phyloP scores from a whole-genome alignment of 352 stramenopile genomes.

The Thalassiosira livingstoniorum region DNA sequence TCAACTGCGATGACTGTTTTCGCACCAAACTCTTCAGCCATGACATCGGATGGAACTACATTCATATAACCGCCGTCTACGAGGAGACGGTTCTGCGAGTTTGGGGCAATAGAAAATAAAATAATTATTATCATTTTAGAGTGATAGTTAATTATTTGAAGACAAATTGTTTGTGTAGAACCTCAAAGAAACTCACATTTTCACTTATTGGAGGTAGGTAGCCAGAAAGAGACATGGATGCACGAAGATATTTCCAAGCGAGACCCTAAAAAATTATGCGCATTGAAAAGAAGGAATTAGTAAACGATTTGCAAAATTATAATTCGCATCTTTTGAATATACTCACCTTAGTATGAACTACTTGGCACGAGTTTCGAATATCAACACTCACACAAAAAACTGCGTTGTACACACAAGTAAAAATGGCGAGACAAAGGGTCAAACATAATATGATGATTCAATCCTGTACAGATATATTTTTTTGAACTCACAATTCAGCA shows the following conservation, averaged over 20 bases:
- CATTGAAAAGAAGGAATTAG: too few relatives aligned
- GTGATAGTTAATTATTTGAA: not conserved
- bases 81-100: conserved; percentile 86
- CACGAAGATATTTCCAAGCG: conserved; percentile 91
- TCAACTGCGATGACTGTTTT: conserved; percentile 92
- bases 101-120: too few relatives aligned
- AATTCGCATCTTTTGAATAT: too few relatives aligned
- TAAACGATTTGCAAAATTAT: too few relatives aligned
- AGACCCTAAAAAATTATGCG: too few relatives aligned
- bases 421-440: too few relatives aligned
- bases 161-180: too few relatives aligned
- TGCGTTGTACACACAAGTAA: too few relatives aligned
- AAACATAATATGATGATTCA: too few relatives aligned
- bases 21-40: conserved; percentile 91
- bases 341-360: conserved; percentile 90
- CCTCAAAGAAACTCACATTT: too few relatives aligned
- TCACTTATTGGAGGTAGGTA: conserved; percentile 80
- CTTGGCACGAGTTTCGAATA: conserved; percentile 90
- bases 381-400: conserved; percentile 92
- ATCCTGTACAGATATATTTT: too few relatives aligned
- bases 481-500: too few relatives aligned
- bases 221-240: conserved; percentile 92
- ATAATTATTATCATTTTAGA: not conserved
- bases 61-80: conserved; percentile 94
- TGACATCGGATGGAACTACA: conserved; percentile 91